phyloP scores from a whole-genome alignment of 2,329 filamentous ascomycete species.

The Fusarium buxicola region DNA sequence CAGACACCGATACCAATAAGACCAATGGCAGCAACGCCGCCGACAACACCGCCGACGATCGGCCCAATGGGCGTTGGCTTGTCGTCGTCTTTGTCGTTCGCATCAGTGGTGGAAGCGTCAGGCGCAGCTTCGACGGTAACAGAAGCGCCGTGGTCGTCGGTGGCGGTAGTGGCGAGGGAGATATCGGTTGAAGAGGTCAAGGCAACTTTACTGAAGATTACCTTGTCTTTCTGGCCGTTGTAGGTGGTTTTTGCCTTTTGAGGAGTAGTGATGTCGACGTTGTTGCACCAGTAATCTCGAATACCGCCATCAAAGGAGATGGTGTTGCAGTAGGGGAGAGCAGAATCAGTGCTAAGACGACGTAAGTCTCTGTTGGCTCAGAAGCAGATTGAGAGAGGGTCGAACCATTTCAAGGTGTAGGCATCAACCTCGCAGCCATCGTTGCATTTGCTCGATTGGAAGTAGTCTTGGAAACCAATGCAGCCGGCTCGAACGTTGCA shows the following conservation, averaged over 20 bases:
- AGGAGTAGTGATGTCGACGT: slow-evolving; percentile 47
- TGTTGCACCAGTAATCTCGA: slow-evolving; percentile 59
- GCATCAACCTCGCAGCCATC: slow-evolving; percentile 55
- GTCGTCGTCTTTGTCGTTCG: slow-evolving; percentile 5
- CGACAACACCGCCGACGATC: slow-evolving; percentile 55
- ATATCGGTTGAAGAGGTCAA: slow-evolving; percentile 21
- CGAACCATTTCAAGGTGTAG: slow-evolving; percentile 60
- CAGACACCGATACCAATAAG: slow-evolving; percentile 46
- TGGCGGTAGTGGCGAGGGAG: background rate
- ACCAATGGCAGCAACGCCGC: slow-evolving; percentile 51
- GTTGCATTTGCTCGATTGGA: slow-evolving; percentile 53
- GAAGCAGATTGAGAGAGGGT: slow-evolving; percentile 50
- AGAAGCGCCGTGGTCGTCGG: background rate
- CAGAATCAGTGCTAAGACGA: slow-evolving; percentile 50
- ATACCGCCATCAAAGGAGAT: slow-evolving; percentile 56
- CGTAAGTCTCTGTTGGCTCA: slow-evolving; percentile 1
- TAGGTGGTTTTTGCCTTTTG: slow-evolving; percentile 57
- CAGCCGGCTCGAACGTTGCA: slow-evolving; percentile 55
- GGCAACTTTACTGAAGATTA: slow-evolving; percentile 40
- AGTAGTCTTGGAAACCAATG: slow-evolving; percentile 53
- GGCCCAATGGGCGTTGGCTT: slow-evolving; percentile 48
- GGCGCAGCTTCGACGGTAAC: slow-evolving; percentile 2
- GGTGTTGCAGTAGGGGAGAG: slow-evolving; percentile 58
- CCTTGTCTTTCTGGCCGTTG: slow-evolving; percentile 50
- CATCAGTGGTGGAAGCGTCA: slow-evolving; percentile 8